These are phyloP conservation scores for Penicillium sp. DNA, from an alignment of 2,329 filamentous ascomycete species.

Conservation along the genomic window DNA sequence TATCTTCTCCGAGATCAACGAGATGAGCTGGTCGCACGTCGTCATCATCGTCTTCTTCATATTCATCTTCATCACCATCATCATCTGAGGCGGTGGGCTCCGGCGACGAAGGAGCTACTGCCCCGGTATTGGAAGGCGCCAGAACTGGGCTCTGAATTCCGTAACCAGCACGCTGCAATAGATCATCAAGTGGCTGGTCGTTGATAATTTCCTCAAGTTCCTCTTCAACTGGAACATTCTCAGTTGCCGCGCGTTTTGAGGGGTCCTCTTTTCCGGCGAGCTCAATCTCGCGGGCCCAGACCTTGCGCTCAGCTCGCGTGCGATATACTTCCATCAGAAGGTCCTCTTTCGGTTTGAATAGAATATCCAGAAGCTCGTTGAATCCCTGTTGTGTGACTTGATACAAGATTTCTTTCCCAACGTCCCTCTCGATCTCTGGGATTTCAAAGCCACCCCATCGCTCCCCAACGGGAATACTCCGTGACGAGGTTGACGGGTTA, in stretches of 20 bases:
- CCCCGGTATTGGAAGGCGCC: slow-evolving; percentile 22
- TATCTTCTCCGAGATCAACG: slow-evolving; percentile 22
- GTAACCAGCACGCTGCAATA: slow-evolving; percentile 47
- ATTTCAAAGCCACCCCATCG: slow-evolving; percentile 77
- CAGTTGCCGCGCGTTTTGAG: slow-evolving; percentile 23
- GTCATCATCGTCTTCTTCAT: slow-evolving; percentile 22
- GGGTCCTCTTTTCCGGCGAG: slow-evolving; percentile 35
- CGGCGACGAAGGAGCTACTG: slow-evolving; percentile 27
- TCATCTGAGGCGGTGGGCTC: slow-evolving; percentile 24
- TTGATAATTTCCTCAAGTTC: slow-evolving; percentile 20
- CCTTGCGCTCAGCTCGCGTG: slow-evolving; percentile 62
- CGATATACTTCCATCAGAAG: slow-evolving; percentile 66
- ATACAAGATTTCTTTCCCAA: slow-evolving; percentile 84
- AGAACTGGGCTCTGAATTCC: slow-evolving; percentile 27
- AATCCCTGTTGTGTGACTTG: slow-evolving; percentile 89
- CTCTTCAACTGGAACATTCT: slow-evolving; percentile 28
- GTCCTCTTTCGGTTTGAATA: slow-evolving; percentile 82
- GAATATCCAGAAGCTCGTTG: slow-evolving; percentile 83
- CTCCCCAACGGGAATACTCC: slow-evolving; percentile 64
- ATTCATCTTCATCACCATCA: slow-evolving; percentile 18
- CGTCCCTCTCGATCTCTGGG: slow-evolving; percentile 75
- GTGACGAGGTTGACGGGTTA: slow-evolving; percentile 70
- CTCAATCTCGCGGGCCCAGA: slow-evolving; percentile 48
- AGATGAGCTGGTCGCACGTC: slow-evolving; percentile 26
- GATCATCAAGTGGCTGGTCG: slow-evolving; percentile 43